These are phyloP conservation scores for Ciborinia camelliae DNA, from an alignment of 2,329 filamentous ascomycete species.

Conservation along the genomic window DNA sequence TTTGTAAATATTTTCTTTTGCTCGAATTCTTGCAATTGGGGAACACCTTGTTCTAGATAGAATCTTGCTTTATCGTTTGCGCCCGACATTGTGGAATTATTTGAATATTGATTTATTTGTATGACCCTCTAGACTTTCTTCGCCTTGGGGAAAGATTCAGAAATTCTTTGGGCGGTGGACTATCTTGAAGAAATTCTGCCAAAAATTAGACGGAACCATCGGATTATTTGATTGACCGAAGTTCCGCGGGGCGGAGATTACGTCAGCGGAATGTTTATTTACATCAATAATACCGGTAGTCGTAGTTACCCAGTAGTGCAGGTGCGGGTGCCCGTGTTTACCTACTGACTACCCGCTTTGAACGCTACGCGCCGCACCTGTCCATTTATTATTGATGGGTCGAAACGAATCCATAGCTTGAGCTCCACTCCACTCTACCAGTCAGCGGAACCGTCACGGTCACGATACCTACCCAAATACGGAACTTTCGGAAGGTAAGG, in stretches of 20 bases:
- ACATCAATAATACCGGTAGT: no score
- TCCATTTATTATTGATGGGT: no score
- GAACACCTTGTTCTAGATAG: conserved; percentile 87
- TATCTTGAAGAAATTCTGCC: neutral
- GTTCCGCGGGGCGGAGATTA: neutral
- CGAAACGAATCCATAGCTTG: no score
- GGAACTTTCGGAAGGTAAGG: conserved; percentile 1
- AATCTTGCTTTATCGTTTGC: conserved; percentile 93
- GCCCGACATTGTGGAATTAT: conserved; percentile 60
- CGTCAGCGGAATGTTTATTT: neutral
- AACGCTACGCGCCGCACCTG: no score
- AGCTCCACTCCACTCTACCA: no score
- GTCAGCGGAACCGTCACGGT: no score
- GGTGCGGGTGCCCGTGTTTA: no score
- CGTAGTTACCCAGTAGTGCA: no score
- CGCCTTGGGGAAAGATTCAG: neutral
- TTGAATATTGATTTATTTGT: conserved; percentile 1
- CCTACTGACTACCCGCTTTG: neutral
- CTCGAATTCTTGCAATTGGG: conserved; percentile 88
- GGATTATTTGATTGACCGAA: conserved; percentile 1
- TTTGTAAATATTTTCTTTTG: conserved; percentile 86
- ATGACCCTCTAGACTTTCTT: neutral
- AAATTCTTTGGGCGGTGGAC: conserved; percentile 19
- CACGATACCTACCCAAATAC: no score
- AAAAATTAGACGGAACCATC: neutral